Base-by-base conservation (phyloP, 192 early-diverging fungal genomes). In the Coemansia sp. region DNA sequence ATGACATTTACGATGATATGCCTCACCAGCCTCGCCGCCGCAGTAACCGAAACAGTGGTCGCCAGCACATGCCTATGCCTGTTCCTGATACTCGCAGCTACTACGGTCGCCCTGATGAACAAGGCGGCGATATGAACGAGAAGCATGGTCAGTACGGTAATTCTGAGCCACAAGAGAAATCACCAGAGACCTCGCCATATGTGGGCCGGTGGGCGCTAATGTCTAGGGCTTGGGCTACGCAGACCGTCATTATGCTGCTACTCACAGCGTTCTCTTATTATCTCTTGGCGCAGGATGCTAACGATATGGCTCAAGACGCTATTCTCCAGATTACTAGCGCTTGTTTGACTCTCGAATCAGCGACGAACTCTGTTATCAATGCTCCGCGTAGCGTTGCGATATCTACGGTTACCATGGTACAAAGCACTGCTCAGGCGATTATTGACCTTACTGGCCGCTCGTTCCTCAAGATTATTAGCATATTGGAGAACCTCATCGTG, bases 161-260 rank as follows among this genome's bases (percentile, higher is more conserved):
- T 8, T 7, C n/a, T 22, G 49, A 20, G 22, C 38, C 22, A 9
- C 13, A 52, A 11, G 22, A 7, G 34, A 27, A 41, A 20, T 20
- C 18, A 1, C 24, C 44, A 44, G 59, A 65, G 3, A 74, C 74
- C 13, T 38, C 24, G 31, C 75, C 80, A 13, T 82, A 82, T 61
- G 51, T 82, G 6, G 80, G 80, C 44, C 71, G 71, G 27, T 77
- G 80, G 76, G 75, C 60, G 11, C 59, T 49, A 63, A 20, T 82
- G 0, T 82, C 80, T 18, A 68, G 80, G 4, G 42, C 75, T 3
- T 82, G 80, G 80, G 72, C 76, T 3, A 74, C 69, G 44, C 72
- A 82, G 62, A 67, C 75, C 0, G 66, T 82, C 1, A 67, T 82
- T 15, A 60, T 82, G 69, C 65, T 78, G 7, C 3, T 82, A 9